Evolutionary conservation across 306 rosid genomes (phyloP), one percentile per base, ranked within the genome.

Genomic region (Ziziphus jujuba): DNA sequence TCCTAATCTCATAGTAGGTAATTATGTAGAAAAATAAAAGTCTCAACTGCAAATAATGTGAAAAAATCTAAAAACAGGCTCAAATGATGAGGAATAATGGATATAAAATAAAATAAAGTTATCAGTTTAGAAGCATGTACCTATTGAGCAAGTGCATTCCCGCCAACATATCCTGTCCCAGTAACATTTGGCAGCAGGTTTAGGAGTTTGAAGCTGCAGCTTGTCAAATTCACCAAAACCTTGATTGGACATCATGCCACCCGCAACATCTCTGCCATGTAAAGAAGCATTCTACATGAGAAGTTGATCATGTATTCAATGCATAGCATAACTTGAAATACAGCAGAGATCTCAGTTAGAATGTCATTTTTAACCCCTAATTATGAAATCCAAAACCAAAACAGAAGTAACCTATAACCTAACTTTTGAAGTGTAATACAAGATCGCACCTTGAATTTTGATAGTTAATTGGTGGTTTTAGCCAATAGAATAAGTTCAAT

Each of bases 211-310:
- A 74, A 90, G 96, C 79, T 93, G 89, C 66, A 90, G 82, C 75
- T 97, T 87, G 67, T 93, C 99, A 40, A 93, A 91, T 84, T 90
- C 99, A 6, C 99, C 86, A 72, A 90, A 88, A 80, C 96, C 91
- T 84, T 88, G 99, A 86, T 86, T 93, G 84, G 99, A 90, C 92
- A 90, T 79, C 97, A 87, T 88, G 81, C 90, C 96, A 75, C 96
- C 66, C 91, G 85, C 57, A 93, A 77, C 72, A 93, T 93, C 83
- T 93, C 99, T 93, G 92, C 95, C 79, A 43, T 31, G 70, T 43
- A 55, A 56, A 79, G 63, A 61, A 65, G 55, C 71, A 82, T 25
- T 64, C 45, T 52, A 54, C 66, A 63, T 80, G 58, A 79, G 86
- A 65, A 82, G 72, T 10, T 47, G 20, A 56, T 35, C 63, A 36